phyloP scores from a whole-genome alignment of 768 basidiomycete genomes.

The Candolleomyces eurysporus region DNA sequence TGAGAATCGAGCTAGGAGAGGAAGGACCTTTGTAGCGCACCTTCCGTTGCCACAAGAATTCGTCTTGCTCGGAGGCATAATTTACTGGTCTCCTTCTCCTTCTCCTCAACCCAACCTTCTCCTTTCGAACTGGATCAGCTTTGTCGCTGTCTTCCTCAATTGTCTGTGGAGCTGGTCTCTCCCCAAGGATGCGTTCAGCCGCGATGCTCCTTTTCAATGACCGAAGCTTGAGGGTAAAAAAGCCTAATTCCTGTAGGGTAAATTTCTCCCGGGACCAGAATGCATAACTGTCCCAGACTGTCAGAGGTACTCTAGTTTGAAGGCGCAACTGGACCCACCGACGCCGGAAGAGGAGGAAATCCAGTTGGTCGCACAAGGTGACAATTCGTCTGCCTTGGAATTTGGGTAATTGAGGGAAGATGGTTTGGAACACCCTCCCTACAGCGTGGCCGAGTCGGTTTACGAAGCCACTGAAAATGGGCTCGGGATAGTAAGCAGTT shows the following conservation, averaged over 20 bases:
- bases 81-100: slow-evolving; percentile 23
- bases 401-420: slow-evolving; percentile 94
- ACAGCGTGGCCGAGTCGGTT: slow-evolving; percentile 92
- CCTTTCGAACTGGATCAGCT: slow-evolving; percentile 22
- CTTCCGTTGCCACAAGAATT: slow-evolving; percentile 90
- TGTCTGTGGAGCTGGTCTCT: slow-evolving; percentile 53
- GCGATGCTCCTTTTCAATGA: slow-evolving; percentile 89
- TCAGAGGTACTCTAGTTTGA: slow-evolving; percentile 6
- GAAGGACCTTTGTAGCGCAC: slow-evolving; percentile 34
- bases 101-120: slow-evolving; percentile 30
- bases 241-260: slow-evolving; percentile 94
- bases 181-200: slow-evolving; percentile 68
- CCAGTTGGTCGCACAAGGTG: slow-evolving; percentile 94
- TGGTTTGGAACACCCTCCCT: slow-evolving; percentile 93
- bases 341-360: slow-evolving; percentile 96
- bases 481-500: slow-evolving; percentile 91
- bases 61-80: slow-evolving; percentile 67
- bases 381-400: slow-evolving; percentile 97
- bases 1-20: slow-evolving; percentile 8
- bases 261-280: slow-evolving; percentile 91
- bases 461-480: slow-evolving; percentile 91
- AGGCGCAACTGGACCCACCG: slow-evolving; percentile 47
- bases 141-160: slow-evolving; percentile 43
- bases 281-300: slow-evolving; percentile 62
- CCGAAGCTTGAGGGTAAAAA: slow-evolving; percentile 91